Conservation (phyloP, 108 stramenopile genomes). For the Schizochytrium sp. region DNA sequence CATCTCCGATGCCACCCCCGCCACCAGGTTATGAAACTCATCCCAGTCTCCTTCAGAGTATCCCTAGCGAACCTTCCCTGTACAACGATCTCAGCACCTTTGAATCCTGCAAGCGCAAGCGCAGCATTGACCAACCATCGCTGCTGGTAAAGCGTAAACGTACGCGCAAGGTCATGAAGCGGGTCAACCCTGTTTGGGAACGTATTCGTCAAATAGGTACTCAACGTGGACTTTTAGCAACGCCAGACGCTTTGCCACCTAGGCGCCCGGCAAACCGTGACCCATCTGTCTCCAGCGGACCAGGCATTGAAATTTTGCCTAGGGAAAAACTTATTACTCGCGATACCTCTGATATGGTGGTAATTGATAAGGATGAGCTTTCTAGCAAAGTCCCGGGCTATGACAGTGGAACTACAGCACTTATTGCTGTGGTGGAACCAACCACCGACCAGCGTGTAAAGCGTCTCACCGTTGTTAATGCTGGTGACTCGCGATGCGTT, state of each 20-base stretch:
- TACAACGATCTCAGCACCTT: no score
- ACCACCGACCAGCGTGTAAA: conserved; percentile 78
- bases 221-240: conserved; percentile 15
- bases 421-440: conserved; percentile 27
- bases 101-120: not conserved
- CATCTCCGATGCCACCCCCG: not conserved
- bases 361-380: conserved; percentile 17
- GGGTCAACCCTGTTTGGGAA: conserved; percentile 36
- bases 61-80: no score
- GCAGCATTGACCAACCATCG: not conserved
- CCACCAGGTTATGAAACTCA: not conserved
- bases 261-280: not conserved
- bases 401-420: conserved; percentile 38
- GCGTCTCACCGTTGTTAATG: conserved; percentile 79
- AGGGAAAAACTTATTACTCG: not conserved
- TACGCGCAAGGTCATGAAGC: not conserved
- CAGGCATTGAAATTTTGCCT: conserved; percentile 37
- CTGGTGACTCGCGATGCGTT: conserved; percentile 90
- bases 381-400: conserved; percentile 15
- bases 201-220: conserved; percentile 17
- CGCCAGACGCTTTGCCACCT: not conserved
- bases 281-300: not conserved
- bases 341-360: conserved; percentile 34
- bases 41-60: no score
- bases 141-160: not conserved